Conservation (phyloP, 2,329 filamentous ascomycete species). For the Pseudogymnoascus sp. region DNA sequence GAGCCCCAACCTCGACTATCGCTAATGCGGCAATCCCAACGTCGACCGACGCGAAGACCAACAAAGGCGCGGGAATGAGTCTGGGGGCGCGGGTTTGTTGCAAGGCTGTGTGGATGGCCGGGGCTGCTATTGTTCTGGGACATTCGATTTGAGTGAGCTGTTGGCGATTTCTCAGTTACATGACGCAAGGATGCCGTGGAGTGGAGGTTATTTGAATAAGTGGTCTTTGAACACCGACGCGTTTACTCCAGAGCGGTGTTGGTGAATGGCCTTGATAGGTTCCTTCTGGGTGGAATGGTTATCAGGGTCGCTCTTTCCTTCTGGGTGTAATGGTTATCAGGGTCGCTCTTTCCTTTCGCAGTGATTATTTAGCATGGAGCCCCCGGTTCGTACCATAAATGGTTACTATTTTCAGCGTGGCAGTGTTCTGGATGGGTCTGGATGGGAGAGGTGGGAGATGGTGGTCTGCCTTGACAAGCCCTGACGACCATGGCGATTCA, state of each 20-base stretch:
- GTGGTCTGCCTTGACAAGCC: not conserved
- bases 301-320: no score
- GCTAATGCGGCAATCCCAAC: not conserved
- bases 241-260: not conserved
- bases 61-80: not conserved
- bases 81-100: not conserved
- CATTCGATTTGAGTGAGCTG: not conserved
- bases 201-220: not conserved
- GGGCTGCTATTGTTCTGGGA: not conserved
- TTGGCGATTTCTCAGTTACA: not conserved
- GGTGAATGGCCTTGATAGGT: not conserved
- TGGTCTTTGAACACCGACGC: not conserved
- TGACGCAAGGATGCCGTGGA: not conserved
- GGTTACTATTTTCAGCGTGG: not conserved
- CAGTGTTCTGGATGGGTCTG: not conserved
- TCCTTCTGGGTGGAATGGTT: not conserved
- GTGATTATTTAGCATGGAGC: not conserved
- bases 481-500: not conserved
- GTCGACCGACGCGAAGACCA: not conserved
- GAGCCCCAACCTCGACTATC: not conserved
- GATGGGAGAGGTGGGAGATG: not conserved
- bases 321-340: not conserved
- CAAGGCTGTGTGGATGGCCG: not conserved
- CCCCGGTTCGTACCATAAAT: not conserved
- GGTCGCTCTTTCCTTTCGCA: not conserved